Percentiles rank a stretch among this genome's conserved stretches.
Conservation (phyloP, 208 protist genomes). For the Trypanosoma scelopori region DNA sequence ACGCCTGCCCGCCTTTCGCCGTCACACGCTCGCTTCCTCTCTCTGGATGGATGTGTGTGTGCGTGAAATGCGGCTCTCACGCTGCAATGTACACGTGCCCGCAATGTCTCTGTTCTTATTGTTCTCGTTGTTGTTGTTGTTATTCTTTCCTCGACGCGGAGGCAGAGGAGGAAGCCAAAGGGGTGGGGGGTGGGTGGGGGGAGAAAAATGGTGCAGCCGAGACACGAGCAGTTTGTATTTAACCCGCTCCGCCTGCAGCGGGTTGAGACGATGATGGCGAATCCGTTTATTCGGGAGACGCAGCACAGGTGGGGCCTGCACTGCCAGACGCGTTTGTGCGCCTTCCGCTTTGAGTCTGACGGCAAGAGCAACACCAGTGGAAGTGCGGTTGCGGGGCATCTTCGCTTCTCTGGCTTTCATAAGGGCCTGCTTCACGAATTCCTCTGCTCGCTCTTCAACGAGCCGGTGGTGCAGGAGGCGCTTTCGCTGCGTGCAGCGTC, state of each 20-base stretch:
- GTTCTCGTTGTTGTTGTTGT: too few species aligned
- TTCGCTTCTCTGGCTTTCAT: constrained; percentile 41
- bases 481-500: constrained; percentile 9
- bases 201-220: background rate
- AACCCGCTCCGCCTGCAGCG: background rate
- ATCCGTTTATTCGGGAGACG: constrained; percentile 17
- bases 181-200: background rate
- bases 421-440: constrained; percentile 44
- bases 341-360: constrained; percentile 25
- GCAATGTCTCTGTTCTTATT: too few species aligned
- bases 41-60: too few species aligned
- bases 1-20: too few species aligned
- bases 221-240: constrained; percentile 11
- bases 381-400: background rate
- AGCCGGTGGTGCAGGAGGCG: constrained; percentile 20
- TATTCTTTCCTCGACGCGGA: too few species aligned
- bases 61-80: too few species aligned
- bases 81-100: too few species aligned
- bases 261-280: constrained; percentile 1
- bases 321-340: constrained; percentile 7
- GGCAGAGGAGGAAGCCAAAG: background rate
- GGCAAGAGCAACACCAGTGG: background rate
- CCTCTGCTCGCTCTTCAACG: constrained; percentile 32
- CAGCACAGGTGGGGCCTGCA: constrained; percentile 23
- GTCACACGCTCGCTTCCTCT: too few species aligned